Base-by-base conservation (phyloP, 1,284 basidiomycete genomes). In the Malassezia caprae region DNA sequence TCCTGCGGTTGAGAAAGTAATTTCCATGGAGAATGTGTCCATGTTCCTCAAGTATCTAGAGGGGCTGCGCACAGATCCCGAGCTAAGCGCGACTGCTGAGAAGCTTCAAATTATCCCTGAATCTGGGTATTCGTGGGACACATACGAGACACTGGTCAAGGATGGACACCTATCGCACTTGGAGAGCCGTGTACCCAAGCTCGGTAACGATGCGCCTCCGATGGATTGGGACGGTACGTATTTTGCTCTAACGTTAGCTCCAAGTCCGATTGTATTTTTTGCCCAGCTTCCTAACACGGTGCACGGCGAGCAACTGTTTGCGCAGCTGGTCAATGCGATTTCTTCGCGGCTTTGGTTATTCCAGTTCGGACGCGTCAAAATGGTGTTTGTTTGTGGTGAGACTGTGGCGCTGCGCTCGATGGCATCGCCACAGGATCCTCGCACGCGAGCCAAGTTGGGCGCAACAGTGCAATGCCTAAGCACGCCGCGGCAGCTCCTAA, bases 211-310 rank as follows among this genome's bases (percentile, higher is more conserved):
- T 24, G 27, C 55, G 24, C 55, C 55, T 35, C 49, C 55, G 7
- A 49, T 53, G 45, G 40, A 50, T 40, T 60, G 59, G 56, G 17
- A 43, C 17, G 48, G 41, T 35, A 32, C 34, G 48, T 35, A 1
- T 28, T 48, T 19, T 13, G 28, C 15, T 11, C 35, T 46, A 2
- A 30, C 40, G 2, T 42, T 15, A 28, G 51, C 35, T 37, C 28
- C 46, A 8, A 49, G 49, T 28, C 67, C 68, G 0, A 19, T 73
- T 4, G 44, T 71, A 35, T 70, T 71, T 48, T 47, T 73, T 19
- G 65, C 65, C 0, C 69, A 72, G 48, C 58, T 73, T 4, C 72
- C 72, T 26, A 72, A 69, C 46, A 65, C 67, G 8, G 72, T 73
- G 7, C 67, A 73, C 37, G 65, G 68, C 11, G 72, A 73, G 42